Percentiles rank a stretch among this genome's conserved stretches.
Conservation (phyloP, 441 rosid genomes). For the Francoa sonchifolia region DNA sequence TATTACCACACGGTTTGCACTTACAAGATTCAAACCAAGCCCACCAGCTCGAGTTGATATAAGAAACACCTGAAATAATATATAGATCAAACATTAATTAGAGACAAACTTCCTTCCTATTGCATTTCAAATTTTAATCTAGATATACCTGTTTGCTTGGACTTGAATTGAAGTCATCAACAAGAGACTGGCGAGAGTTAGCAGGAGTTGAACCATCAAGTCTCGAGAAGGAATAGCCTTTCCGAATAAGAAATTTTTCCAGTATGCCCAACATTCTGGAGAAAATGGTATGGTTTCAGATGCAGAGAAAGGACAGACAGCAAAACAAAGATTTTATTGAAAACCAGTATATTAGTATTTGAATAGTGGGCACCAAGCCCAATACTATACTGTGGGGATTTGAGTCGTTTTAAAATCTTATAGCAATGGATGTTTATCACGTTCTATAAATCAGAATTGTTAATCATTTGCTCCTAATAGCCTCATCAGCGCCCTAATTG, state of each 20-base stretch:
- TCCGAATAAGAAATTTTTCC: conserved; percentile 75
- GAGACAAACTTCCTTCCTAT: conserved; percentile 6
- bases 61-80: conserved; percentile 56
- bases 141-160: conserved; percentile 73
- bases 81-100: conserved; percentile 1
- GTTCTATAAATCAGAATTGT: too few relatives aligned
- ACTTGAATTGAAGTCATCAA: conserved; percentile 80
- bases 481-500: too few relatives aligned
- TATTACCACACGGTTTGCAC: conserved; percentile 90
- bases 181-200: conserved; percentile 69
- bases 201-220: conserved; percentile 93
- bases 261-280: conserved; percentile 86
- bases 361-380: too few relatives aligned
- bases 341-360: too few relatives aligned
- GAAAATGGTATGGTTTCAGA: conserved; percentile 11
- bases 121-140: too few relatives aligned
- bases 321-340: background rate
- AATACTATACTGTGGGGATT: too few relatives aligned
- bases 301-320: conserved; percentile 5
- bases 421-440: too few relatives aligned
- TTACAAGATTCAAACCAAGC: conserved; percentile 89
- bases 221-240: conserved; percentile 78
- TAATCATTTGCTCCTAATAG: too few relatives aligned
- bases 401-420: too few relatives aligned
- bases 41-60: conserved; percentile 99